Evolutionary conservation across 2,329 filamentous ascomycete genomes (phyloP), one percentile per base, ranked within the genome.

Genomic region (Calonectria hongkongensis): DNA sequence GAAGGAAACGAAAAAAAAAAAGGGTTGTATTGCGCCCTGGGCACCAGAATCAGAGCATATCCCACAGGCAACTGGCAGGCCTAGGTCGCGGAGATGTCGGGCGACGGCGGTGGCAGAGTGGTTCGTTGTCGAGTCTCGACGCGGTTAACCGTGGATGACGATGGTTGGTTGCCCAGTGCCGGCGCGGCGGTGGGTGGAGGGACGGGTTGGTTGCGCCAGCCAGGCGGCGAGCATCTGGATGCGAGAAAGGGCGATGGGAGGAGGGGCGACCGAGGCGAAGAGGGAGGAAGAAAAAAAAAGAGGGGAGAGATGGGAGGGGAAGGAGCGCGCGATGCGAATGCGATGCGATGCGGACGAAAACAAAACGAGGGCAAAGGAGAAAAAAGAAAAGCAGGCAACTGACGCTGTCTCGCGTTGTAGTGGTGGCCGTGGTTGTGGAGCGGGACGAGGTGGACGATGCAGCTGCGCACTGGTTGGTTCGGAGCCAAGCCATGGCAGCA

Each of bases 151-250:
- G 71, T 76, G 78, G 73, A 75, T 48, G 64, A 71, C 62, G 73
- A 77, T 76, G 72, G 73, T 78, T 77, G 76, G 75, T 75, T 72
- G 75, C 70, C 71, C 73, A 73, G 78, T 71, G 74, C 71, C 78
- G 67, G 76, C 74, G 54, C 54, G 54, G 54, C 54, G 54, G 54
- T 41, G 30, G 54, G 54, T 60, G 54, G 33, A 60, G 54, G 74
- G 74, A 74, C 58, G 74, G 51, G 74, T 79, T 71, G 74, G 79
- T 79, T 79, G 74, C 70, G 76, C 72, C 75, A 73, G 78, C 71
- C 71, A 71, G 74, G 75, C 76, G 71, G 75, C 78, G 73, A 21
- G 78, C 78, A 79, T 79, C 70, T 21, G 65, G 74, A 76, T 67
- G 47, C 66, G 50, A 12, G 56, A 50, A 36, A 18, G 39, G 30